Conservation (phyloP, 2,329 filamentous ascomycete species). For the Chaetoscypha palmicola region DNA sequence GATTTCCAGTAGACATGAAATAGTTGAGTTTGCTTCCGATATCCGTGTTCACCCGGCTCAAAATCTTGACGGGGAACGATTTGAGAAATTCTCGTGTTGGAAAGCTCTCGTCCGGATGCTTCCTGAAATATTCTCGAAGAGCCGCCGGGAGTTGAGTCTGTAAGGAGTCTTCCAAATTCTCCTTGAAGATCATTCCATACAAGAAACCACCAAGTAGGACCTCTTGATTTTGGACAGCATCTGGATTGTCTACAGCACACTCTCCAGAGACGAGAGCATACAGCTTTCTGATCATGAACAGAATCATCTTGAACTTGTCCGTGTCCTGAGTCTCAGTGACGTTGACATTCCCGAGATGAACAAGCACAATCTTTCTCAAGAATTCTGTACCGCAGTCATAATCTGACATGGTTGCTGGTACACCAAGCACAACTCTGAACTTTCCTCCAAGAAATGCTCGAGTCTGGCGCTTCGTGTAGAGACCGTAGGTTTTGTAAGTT, state of each 20-base stretch:
- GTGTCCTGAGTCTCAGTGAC: slow-evolving; percentile 77
- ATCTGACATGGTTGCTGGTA: slow-evolving; percentile 76
- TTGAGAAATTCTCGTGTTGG: slow-evolving; percentile 68
- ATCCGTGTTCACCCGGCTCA: slow-evolving; percentile 79
- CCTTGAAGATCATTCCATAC: slow-evolving; percentile 93
- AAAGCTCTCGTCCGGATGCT: slow-evolving; percentile 60
- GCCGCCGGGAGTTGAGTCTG: slow-evolving; percentile 44
- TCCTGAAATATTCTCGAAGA: slow-evolving; percentile 51
- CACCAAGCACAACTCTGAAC: slow-evolving; percentile 80
- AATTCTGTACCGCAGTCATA: slow-evolving; percentile 90
- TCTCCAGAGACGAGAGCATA: slow-evolving; percentile 90
- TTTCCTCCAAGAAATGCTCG: slow-evolving; percentile 83
- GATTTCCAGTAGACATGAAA: slow-evolving; percentile 91
- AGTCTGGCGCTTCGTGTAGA: slow-evolving; percentile 77
- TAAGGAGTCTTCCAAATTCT: slow-evolving; percentile 85
- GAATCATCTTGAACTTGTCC: slow-evolving; percentile 88
- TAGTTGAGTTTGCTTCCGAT: slow-evolving; percentile 84
- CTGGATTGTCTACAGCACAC: slow-evolving; percentile 89
- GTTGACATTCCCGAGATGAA: slow-evolving; percentile 80
- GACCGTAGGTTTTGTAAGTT: slow-evolving; percentile 84
- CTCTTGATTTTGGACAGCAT: slow-evolving; percentile 94
- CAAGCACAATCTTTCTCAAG: slow-evolving; percentile 78
- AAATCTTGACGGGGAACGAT: slow-evolving; percentile 72
- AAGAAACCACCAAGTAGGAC: slow-evolving; percentile 87
- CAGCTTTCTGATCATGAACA: slow-evolving; percentile 95